Conservation (phyloP, 306 rosid genomes). For the Glycine tomentella region DNA sequence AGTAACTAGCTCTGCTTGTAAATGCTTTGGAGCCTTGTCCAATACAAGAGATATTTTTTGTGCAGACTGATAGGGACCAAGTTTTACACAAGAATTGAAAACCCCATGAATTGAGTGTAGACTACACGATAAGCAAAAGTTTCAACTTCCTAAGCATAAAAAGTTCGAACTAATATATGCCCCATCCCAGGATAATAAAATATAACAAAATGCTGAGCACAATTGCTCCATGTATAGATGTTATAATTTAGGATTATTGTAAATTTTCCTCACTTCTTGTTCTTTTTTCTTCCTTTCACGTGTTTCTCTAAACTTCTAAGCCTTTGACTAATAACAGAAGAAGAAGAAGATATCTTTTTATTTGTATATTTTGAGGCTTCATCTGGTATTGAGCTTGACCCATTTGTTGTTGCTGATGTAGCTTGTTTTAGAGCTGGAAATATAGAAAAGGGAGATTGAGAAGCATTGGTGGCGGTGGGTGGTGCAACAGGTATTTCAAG, state of each 20-base stretch:
- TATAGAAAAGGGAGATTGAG: slow-evolving; percentile 63
- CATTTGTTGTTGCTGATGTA: slow-evolving; percentile 39
- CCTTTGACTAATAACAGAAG: slow-evolving; percentile 78
- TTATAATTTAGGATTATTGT: not conserved
- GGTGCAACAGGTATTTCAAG: slow-evolving; percentile 57
- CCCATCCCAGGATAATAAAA: slow-evolving; percentile 30
- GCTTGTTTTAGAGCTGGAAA: slow-evolving; percentile 60
- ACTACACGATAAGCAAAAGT: too few species aligned
- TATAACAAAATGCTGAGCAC: slow-evolving; percentile 29
- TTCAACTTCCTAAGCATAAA: not conserved
- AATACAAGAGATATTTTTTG: slow-evolving; percentile 91
- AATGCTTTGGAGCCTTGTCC: slow-evolving; percentile 96
- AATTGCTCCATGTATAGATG: slow-evolving; percentile 11
- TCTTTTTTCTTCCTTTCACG: slow-evolving; percentile 79
- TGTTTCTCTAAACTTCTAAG: slow-evolving; percentile 83
- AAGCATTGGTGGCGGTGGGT: slow-evolving; percentile 49
- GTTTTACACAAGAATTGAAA: not conserved
- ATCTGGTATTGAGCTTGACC: slow-evolving; percentile 43
- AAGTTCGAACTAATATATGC: slow-evolving; percentile 25
- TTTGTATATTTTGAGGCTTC: slow-evolving; percentile 55
- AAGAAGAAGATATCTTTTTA: slow-evolving; percentile 60
- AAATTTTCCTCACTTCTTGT: slow-evolving; percentile 52
- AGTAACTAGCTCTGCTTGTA: slow-evolving; percentile 90
- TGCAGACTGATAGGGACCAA: slow-evolving; percentile 46
- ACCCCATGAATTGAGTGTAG: slow-evolving; percentile 17